Evolutionary conservation across 768 basidiomycete genomes (phyloP), one percentile per base, ranked within the genome.

Genomic region (Panaeolus cyanescens): DNA sequence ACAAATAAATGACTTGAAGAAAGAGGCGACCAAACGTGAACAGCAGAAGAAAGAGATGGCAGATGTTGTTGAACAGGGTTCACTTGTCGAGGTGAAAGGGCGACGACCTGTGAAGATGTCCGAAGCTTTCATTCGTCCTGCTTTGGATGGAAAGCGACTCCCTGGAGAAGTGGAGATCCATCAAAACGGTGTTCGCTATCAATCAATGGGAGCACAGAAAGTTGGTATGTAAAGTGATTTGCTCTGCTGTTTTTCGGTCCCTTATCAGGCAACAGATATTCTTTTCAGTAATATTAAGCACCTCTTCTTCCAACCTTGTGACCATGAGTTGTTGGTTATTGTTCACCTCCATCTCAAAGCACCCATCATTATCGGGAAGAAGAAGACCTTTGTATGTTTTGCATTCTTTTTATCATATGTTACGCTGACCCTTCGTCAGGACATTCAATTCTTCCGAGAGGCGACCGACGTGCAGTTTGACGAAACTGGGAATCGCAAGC

Each of bases 101-200:
- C 83, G 93, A 62, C 82, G 93, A 62, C 95, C 96, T 15, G 83
- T 84, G 61, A 92, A 91, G 68, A 84, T 99, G 68, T 88, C 91
- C 4, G 95, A 98, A 72, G 93, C 96, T 0, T 96, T 96, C 70
- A 88, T 97, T 54, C 86, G 96, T 15, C 97, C 97, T 25, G 92
- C 95, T 5, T 82, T 95, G 31, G 97, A 99, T 68, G 95, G 95
- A 22, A 99, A 98, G 76, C 86, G 95, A 28, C 79, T 96, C 13
- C 92, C 96, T 4, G 97, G 97, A n/a, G 96, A 98, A 72, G 92
- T 99, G 20, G 97, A 99, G 71, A 94, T 99, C 33, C 97, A 99
- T 71, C 90, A 94, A 73, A 99, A 98, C 70, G 97, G 97, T 80
- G 83, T 99, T 59, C 85, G 96, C 33, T 99, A 98, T 74, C 86